Base-by-base conservation (phyloP, 805 yeast genomes). In the Myxozyma neglecta region DNA sequence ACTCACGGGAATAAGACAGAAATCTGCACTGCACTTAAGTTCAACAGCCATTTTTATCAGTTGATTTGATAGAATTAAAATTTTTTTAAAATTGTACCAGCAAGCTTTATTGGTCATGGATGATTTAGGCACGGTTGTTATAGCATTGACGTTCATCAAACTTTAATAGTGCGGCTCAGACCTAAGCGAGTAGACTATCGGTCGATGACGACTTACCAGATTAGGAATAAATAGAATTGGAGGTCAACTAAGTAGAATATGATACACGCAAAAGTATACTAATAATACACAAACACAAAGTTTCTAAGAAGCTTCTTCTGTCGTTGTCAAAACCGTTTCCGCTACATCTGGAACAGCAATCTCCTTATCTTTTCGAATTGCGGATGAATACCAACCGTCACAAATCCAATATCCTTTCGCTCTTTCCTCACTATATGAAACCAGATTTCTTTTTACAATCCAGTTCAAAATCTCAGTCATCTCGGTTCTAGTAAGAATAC, bases 1-100 rank as follows among this genome's bases (percentile, higher is more conserved):
- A 50, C 88, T 61, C 75, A 84, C 87, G 53, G 97, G 97, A 60
- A 90, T 85, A 69, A 90, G 77, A 70, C 97, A 90, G 20, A 90
- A 83, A 70, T 91, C 97, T 1, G 96, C 97, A 47, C 89, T 78
- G 75, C 96, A 90, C 35, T 63, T 63, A 3, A 63, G 29, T 36
- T 54, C 47, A 44, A 53, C 57, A 35, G 35, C 50, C 50, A 53
- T 53, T n/a, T 2, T 47, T 36, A n/a, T 14, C 24, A 32, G 1
- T 47, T 13, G 14, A n/a, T 36, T 3, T 20, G 1, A 4, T 43
- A 32, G 18, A 14, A 47, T 32, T n/a, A 4, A n/a, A n/a, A 20
- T 16, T 6, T 4, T 32, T 14, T 18, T 3, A 20, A 47, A 47
- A 14, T 3, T 39, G 6, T 11, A 24, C 5, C 29, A 24, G 29